These are phyloP conservation scores for Tricholoma sp. DNA, from an alignment of 768 basidiomycete species.

Conservation along the genomic window DNA sequence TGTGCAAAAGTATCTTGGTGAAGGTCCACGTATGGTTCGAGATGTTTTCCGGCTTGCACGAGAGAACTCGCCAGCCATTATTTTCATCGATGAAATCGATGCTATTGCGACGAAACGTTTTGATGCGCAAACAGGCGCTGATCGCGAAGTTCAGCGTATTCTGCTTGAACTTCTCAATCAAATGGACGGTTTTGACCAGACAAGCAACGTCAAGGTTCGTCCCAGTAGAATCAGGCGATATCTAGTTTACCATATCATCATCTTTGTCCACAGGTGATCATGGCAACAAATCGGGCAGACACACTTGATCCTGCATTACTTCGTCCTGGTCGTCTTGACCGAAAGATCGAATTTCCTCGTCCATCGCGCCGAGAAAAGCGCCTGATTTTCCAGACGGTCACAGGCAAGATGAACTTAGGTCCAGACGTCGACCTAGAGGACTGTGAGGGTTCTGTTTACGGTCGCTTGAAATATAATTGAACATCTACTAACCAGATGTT, in stretches of 20 bases:
- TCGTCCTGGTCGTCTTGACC: slow-evolving; percentile 93
- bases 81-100: slow-evolving; percentile 99
- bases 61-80: slow-evolving; percentile 96
- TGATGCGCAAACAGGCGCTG: slow-evolving; percentile 98
- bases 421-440: slow-evolving; percentile 98
- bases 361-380: slow-evolving; percentile 94
- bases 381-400: slow-evolving; percentile 96
- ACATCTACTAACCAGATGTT: slow-evolving; percentile 56
- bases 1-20: slow-evolving; percentile 98
- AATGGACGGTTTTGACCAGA: slow-evolving; percentile 99
- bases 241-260: not conserved
- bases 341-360: slow-evolving; percentile 98
- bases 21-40: slow-evolving; percentile 99
- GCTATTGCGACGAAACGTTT: slow-evolving; percentile 99
- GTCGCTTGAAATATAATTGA: slow-evolving; percentile 8
- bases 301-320: slow-evolving; percentile 96
- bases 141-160: slow-evolving; percentile 98
- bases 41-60: slow-evolving; percentile 97
- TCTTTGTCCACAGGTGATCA: slow-evolving; percentile 72
- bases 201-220: slow-evolving; percentile 92
- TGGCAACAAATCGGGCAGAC: slow-evolving; percentile 99
- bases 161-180: slow-evolving; percentile 94
- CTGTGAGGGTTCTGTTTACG: slow-evolving; percentile 51
- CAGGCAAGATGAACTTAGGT: slow-evolving; percentile 94
- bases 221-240: not conserved